These are phyloP conservation scores for Salix brachista DNA, from an alignment of 345 rosid genomes.

Conservation along the genomic window DNA sequence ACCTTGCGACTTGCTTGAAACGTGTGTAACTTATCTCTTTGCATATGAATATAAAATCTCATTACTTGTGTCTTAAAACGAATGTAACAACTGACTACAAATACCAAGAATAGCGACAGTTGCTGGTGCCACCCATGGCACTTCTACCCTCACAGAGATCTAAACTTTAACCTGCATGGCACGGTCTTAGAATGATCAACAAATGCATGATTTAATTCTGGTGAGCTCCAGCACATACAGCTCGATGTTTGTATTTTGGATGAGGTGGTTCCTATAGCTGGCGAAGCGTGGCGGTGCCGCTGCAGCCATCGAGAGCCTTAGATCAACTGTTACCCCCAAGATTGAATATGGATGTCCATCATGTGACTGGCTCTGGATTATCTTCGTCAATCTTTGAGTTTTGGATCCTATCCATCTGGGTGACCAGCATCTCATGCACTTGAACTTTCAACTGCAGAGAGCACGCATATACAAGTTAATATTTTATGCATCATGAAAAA, in stretches of 20 bases:
- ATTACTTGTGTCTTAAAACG: not conserved
- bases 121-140: not conserved
- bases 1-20: not conserved
- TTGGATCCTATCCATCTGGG: constrained; percentile 57
- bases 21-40: not conserved
- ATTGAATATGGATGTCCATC: not conserved
- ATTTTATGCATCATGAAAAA: not conserved
- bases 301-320: not conserved
- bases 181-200: not conserved
- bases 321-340: not conserved
- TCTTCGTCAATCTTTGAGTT: constrained; percentile 16
- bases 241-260: not conserved
- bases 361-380: not conserved
- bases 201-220: not conserved
- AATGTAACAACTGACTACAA: not conserved
- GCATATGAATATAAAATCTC: not conserved
- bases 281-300: not conserved
- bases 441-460: constrained; percentile 51
- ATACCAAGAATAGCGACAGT: too few relatives aligned
- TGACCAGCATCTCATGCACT: constrained; percentile 49
- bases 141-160: not conserved
- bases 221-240: not conserved
- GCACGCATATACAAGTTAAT: not conserved
- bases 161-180: too few relatives aligned
- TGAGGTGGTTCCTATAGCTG: not conserved